Percentiles rank a stretch among this genome's conserved stretches.
phyloP scores from a whole-genome alignment of 139 green algal species.

The Chlamydomonas schloesseri region DNA sequence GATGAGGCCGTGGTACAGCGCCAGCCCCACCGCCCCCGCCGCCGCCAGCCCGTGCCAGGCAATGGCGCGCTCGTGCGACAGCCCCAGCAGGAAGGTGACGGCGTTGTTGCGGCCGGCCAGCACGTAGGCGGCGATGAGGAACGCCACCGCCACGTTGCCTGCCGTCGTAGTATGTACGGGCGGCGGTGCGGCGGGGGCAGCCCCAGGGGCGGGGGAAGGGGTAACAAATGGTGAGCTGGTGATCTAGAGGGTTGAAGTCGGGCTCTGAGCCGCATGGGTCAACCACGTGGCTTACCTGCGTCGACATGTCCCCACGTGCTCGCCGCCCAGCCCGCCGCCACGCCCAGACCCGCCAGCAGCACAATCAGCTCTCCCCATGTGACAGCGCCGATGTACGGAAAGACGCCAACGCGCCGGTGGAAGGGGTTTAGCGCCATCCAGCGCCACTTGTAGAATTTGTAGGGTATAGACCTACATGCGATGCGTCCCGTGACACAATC shows the following conservation, averaged over 20 bases:
- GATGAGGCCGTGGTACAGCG: neutral
- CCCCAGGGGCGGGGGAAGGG: neutral
- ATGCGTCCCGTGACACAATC: no score
- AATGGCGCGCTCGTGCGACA: conserved; percentile 4
- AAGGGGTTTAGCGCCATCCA: neutral
- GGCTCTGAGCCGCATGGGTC: no score
- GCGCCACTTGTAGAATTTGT: neutral
- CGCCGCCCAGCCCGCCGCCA: neutral
- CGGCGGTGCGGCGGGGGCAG: no score
- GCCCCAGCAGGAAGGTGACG: neutral
- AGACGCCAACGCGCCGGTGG: neutral
- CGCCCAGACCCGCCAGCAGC: neutral
- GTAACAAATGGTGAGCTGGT: neutral
- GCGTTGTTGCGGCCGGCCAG: neutral
- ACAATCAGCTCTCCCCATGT: neutral
- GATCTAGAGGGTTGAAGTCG: no score
- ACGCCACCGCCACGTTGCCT: neutral
- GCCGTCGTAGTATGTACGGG: neutral
- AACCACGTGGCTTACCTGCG: neutral
- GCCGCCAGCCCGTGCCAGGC: neutral
- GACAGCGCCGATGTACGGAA: neutral
- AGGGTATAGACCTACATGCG: neutral
- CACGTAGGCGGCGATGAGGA: neutral
- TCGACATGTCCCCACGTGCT: neutral
- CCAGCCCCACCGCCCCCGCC: neutral